These are phyloP conservation scores for Fusarium sambucinum DNA, from an alignment of 2,329 filamentous ascomycete species.

Conservation along the genomic window DNA sequence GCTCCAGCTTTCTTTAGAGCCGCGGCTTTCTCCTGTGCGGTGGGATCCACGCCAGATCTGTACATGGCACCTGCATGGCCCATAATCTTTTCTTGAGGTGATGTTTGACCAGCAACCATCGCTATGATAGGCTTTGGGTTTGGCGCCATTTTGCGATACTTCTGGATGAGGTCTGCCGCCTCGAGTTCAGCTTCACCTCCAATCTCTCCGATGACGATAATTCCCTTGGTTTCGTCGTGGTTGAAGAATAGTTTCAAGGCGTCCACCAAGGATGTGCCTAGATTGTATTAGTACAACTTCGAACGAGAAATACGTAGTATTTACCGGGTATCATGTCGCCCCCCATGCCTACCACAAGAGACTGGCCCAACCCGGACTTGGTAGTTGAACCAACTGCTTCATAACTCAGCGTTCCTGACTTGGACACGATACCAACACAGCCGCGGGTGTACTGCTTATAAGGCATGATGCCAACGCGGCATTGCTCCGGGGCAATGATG, in stretches of 20 bases:
- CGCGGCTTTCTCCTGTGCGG: constrained; percentile 51
- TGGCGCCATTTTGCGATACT: constrained; percentile 66
- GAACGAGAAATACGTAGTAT: accelerated
- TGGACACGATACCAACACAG: constrained; percentile 80
- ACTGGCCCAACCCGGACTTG: constrained; percentile 80
- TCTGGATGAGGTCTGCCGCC: constrained; percentile 77
- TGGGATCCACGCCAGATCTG: constrained; percentile 46
- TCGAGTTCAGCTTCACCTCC: constrained; percentile 77
- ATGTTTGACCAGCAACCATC: constrained; percentile 73
- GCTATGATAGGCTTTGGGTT: constrained; percentile 75
- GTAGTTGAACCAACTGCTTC: constrained; percentile 82
- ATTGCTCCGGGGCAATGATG: constrained; percentile 80
- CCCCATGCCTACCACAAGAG: constrained; percentile 81
- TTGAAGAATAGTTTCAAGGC: constrained; percentile 75
- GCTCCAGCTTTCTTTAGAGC: constrained; percentile 54
- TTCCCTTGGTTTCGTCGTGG: constrained; percentile 76
- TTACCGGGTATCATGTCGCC: constrained; percentile 77
- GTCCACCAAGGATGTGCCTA: constrained; percentile 76
- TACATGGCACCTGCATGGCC: constrained; percentile 77
- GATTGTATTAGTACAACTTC: neutral
- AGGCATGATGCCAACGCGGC: constrained; percentile 61
- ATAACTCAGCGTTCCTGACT: constrained; percentile 83
- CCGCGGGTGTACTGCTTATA: constrained; percentile 63
- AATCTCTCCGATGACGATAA: constrained; percentile 79
- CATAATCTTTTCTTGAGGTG: constrained; percentile 73